phyloP scores from a whole-genome alignment of 2,329 filamentous ascomycete species.

The Phialemonium atrogriseum region DNA sequence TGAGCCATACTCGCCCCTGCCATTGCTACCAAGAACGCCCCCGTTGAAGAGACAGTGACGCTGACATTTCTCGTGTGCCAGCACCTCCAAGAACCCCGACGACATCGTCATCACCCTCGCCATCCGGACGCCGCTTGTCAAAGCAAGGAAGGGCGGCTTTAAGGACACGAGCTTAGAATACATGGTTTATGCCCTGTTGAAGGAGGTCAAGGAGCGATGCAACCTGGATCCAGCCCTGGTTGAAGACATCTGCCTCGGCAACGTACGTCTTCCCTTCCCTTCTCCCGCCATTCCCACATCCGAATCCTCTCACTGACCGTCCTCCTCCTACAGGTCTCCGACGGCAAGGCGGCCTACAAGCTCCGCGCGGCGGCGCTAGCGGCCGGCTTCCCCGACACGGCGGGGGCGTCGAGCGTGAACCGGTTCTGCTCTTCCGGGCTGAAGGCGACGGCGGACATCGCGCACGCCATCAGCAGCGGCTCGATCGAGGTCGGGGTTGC shows the following conservation, averaged over 20 bases:
- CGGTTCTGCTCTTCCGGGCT: slow-evolving; percentile 97
- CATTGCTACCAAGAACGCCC: slow-evolving; percentile 6
- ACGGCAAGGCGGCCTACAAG: slow-evolving; percentile 83
- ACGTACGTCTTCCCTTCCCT: slow-evolving; percentile 66
- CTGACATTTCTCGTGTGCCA: slow-evolving; percentile 28
- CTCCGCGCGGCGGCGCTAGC: slow-evolving; percentile 80
- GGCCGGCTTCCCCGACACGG: slow-evolving; percentile 88
- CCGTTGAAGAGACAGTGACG: slow-evolving; percentile 8
- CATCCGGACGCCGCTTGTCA: slow-evolving; percentile 79
- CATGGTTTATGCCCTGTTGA: slow-evolving; percentile 73
- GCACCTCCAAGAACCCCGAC: slow-evolving; percentile 86
- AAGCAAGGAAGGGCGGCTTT: slow-evolving; percentile 85
- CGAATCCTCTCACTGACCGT: background rate
- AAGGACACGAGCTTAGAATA: slow-evolving; percentile 91
- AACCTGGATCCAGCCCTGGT: slow-evolving; percentile 73
- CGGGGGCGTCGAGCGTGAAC: slow-evolving; percentile 74
- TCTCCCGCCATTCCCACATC: slow-evolving; percentile 1
- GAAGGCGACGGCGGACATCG: slow-evolving; percentile 91
- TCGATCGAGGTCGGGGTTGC: slow-evolving; percentile 84
- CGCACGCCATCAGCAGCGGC: slow-evolving; percentile 72
- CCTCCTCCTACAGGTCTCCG: slow-evolving; percentile 56
- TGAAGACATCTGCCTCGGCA: slow-evolving; percentile 87
- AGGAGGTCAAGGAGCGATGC: slow-evolving; percentile 63
- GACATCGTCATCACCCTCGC: slow-evolving; percentile 96
- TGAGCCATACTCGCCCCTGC: slow-evolving; percentile 35